Evolutionary conservation across 306 rosid species (phyloP).

Genomic region (Begonia peltatifolia): DNA sequence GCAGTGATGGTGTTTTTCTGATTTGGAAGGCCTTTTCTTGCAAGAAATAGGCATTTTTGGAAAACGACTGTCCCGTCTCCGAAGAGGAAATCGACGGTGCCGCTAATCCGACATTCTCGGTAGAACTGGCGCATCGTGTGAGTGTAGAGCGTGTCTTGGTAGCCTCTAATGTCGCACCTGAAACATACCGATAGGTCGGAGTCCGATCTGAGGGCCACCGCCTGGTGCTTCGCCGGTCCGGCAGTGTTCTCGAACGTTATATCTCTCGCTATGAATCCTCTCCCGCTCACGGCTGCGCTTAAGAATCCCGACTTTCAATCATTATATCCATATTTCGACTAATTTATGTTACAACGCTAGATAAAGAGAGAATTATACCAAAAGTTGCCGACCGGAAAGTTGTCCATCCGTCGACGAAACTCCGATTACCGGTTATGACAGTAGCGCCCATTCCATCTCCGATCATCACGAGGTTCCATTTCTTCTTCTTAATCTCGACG

Average conservation of each 20-base stretch:
- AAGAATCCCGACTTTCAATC: neutral
- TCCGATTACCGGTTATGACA: slow-evolving; percentile 49
- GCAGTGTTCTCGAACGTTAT: slow-evolving; percentile 70
- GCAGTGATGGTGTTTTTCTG: slow-evolving; percentile 90
- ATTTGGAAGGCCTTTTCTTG: slow-evolving; percentile 35
- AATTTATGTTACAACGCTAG: neutral
- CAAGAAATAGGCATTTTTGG: slow-evolving; percentile 47
- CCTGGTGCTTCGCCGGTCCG: slow-evolving; percentile 73
- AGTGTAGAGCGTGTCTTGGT: slow-evolving; percentile 72
- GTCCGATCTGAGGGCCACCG: slow-evolving; percentile 82
- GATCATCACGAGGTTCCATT: slow-evolving; percentile 73
- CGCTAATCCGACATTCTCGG: slow-evolving; percentile 58
- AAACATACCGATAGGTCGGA: slow-evolving; percentile 68
- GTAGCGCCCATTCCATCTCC: slow-evolving; percentile 82
- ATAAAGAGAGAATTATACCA: slow-evolving; percentile 24
- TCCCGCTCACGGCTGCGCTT: slow-evolving; percentile 67
- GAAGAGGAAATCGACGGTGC: slow-evolving; percentile 76
- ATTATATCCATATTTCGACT: neutral
- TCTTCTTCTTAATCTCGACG: slow-evolving; percentile 83
- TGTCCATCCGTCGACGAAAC: slow-evolving; percentile 56
- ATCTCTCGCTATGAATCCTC: slow-evolving; percentile 74
- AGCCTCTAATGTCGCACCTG: slow-evolving; percentile 44
- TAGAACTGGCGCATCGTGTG: slow-evolving; percentile 93
- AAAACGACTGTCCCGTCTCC: slow-evolving; percentile 67
- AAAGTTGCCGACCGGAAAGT: slow-evolving; percentile 78